Evolutionary conservation across 1,139 yeast species (phyloP).

Genomic region (Nakaseomyces glabratus): DNA sequence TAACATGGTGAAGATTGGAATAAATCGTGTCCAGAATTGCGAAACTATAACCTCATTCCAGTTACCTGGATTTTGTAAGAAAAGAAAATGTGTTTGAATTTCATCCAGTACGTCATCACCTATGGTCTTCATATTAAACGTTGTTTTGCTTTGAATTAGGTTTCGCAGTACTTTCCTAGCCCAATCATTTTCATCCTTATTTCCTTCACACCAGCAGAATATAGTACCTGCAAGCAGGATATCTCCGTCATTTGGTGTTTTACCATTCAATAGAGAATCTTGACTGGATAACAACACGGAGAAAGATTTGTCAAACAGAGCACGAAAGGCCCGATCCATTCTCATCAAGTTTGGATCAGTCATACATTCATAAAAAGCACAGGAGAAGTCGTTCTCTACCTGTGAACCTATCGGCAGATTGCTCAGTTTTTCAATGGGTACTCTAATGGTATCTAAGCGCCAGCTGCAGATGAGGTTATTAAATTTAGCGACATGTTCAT

Average conservation of each 20-base stretch:
- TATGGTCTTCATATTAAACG: slow-evolving; percentile 18
- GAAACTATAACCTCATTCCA: slow-evolving; percentile 39
- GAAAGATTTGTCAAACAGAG: slow-evolving; percentile 31
- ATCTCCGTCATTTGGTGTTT: slow-evolving; percentile 15
- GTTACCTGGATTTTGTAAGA: slow-evolving; percentile 44
- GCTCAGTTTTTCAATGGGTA: slow-evolving; percentile 28
- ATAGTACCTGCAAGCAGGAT: slow-evolving; percentile 41
- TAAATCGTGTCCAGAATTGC: slow-evolving; percentile 46
- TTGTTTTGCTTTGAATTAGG: slow-evolving; percentile 16
- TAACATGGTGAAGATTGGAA: slow-evolving; percentile 36
- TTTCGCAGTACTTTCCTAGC: slow-evolving; percentile 33
- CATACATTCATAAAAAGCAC: slow-evolving; percentile 40
- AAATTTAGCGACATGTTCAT: slow-evolving; percentile 43
- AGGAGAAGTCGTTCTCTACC: slow-evolving; percentile 26
- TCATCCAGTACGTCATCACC: slow-evolving; percentile 44
- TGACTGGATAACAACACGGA: slow-evolving; percentile 25
- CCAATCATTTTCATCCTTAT: slow-evolving; percentile 40
- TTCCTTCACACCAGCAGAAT: slow-evolving; percentile 46
- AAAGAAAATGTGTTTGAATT: slow-evolving; percentile 41
- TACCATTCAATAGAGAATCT: slow-evolving; percentile 20
- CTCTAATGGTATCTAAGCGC: slow-evolving; percentile 38
- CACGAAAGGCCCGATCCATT: slow-evolving; percentile 31
- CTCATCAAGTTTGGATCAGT: slow-evolving; percentile 46
- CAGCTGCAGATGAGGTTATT: slow-evolving; percentile 43
- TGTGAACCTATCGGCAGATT: slow-evolving; percentile 18